Base-by-base conservation (phyloP, 768 basidiomycete species). In the Pholiota molesta region DNA sequence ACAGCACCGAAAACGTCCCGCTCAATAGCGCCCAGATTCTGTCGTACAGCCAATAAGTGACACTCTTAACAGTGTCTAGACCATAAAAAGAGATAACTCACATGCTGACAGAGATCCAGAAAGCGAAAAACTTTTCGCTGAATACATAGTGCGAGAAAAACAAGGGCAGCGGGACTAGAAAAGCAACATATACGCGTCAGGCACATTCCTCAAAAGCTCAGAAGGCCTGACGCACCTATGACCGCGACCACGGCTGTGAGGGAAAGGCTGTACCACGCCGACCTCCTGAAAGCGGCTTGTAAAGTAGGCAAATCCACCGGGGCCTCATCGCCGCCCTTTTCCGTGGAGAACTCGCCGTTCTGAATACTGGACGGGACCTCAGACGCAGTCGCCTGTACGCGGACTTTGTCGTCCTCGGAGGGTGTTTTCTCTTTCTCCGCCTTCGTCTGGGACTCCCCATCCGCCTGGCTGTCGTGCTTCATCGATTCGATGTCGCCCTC, bases 81-180 rank as follows among this genome's bases (percentile, higher is more conserved):
- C 6, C 40, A 52, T 44, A 26, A 29, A 62, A 42, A 40, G 35
- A 23, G 13, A 37, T 6, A 13, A 55, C 60, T 57, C 63, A 78
- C 75, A 79, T 79, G 57, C 74, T 74, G 21, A 75, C 69, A 3
- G 78, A 71, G 14, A 73, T 74, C 79, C 77, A 79, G 60, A 78
- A 79, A 40, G 62, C 68, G 56, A 69, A 78, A 65, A 78, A 79
- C 28, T 63, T 62, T 42, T 70, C 70, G 45, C 72, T 75, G 53
- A 75, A 77, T 10, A 78, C 56, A 54, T 79, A 58, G 21, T 51
- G 57, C 57, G 57, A 58, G 35, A 58, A 58, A 74, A 77, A 75
- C 75, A 76, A 72, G 13, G 77, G 79, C 10, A 79, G 56, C 1
- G 78, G 78, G 1, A 77, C 75, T 76, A 26, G n/a, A 52, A 31